Evolutionary conservation across 345 rosid species (phyloP).

Genomic region (Streptanthus diversifolius): DNA sequence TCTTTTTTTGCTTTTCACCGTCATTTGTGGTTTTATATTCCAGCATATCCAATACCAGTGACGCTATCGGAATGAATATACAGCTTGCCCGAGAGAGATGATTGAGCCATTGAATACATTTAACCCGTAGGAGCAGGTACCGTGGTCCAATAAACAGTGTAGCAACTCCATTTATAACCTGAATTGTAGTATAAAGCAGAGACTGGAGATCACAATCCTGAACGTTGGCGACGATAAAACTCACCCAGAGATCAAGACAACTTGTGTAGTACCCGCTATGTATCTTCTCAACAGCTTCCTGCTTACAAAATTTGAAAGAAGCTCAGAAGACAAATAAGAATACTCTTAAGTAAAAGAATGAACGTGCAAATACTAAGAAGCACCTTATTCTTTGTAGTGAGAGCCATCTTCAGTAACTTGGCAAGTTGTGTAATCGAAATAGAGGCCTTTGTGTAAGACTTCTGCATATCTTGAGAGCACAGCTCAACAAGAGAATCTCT

Average conservation of each 20-base stretch:
- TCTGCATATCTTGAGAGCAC: conserved; percentile 78
- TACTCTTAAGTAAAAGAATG: not conserved
- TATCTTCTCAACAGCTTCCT: conserved; percentile 79
- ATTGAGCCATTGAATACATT: conserved; percentile 84
- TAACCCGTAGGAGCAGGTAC: conserved; percentile 76
- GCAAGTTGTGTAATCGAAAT: conserved; percentile 63
- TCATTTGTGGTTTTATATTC: conserved; percentile 73
- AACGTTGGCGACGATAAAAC: conserved; percentile 51
- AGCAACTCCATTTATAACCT: conserved; percentile 81
- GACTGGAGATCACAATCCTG: conserved; percentile 66
- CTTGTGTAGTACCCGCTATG: conserved; percentile 76
- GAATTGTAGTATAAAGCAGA: conserved; percentile 52
- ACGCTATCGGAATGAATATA: conserved; percentile 68
- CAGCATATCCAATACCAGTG: conserved; percentile 64
- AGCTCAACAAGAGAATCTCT: conserved; percentile 66
- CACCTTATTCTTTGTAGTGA: conserved; percentile 75
- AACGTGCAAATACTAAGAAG: not conserved
- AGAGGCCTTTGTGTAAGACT: conserved; percentile 57
- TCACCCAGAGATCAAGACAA: conserved; percentile 90
- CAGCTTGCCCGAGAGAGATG: conserved; percentile 66
- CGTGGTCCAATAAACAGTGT: conserved; percentile 79
- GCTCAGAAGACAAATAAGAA: conserved; percentile 21
- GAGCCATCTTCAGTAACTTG: conserved; percentile 62
- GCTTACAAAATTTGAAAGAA: conserved; percentile 35
- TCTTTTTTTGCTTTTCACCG: conserved; percentile 49